Base-by-base conservation (phyloP, 2,329 filamentous ascomycete genomes). In the Fusarium sp. region DNA sequence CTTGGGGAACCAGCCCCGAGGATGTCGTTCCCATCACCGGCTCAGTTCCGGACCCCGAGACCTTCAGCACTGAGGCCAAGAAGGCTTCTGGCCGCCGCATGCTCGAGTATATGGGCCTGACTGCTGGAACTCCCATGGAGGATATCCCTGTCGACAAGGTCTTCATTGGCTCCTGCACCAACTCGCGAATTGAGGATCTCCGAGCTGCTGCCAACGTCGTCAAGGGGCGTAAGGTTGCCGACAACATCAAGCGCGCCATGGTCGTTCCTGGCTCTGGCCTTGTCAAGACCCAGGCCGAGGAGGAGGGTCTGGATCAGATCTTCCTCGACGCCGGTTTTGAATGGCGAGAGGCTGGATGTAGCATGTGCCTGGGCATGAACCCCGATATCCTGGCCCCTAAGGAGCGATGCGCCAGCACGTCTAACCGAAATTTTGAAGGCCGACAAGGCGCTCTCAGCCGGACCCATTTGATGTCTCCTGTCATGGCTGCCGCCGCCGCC, bases 341-440 rank as follows among this genome's bases (percentile, higher is more conserved):
- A 81, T 98, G 95, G 95, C 90, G 96, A 79, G 96, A 99, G 84
- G 96, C 96, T 72, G 96, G 96, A 52, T 99, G 96, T 88, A 97
- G 94, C 68, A 99, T 99, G 96, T 98, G 96, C 80, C 88, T 99
- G 59, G 96, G 96, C 79, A 99, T 99, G 95, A 99, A 99, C 86
- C 95, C 96, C 0, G 96, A 99, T 80, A 98, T 99, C 70, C 88
- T 98, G 48, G 90, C 94, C 2, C 95, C 96, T 57, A 89, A 92
- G 80, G 96, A 99, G 84, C 91, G 96, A 77, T 98, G 96, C 79
- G 96, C 96, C 43, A 95, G 92, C 78, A 98, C 96, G 52, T 97
- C 94, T 68, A 98, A 98, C 85, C 93, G 96, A 76, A 98, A 98
- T 83, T 98, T 98, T 74, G 96, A 98, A 81, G 96, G 96, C 67